Evolutionary conservation across 1,284 basidiomycete species (phyloP).

Genomic region (Cystobasidium slooffiae): DNA sequence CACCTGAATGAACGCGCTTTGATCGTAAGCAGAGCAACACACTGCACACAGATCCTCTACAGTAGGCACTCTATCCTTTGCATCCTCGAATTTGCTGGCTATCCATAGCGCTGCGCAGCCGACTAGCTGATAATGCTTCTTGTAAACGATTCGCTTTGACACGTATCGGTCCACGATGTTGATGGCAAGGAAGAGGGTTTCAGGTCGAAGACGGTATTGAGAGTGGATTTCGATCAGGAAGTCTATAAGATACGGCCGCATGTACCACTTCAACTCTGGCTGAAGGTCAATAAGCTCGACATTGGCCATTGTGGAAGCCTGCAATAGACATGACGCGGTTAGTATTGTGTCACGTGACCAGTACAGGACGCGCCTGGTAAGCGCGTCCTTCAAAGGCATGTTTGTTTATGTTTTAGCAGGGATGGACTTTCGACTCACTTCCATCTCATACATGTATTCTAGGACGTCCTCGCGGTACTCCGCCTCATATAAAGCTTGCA

Average conservation of each 20-base stretch:
- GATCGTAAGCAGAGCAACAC: conserved; percentile 60
- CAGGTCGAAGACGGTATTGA: conserved; percentile 91
- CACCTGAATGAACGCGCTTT: conserved; percentile 52
- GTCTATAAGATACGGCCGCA: conserved; percentile 99
- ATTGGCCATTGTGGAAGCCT: conserved; percentile 85
- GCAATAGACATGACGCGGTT: conserved; percentile 20
- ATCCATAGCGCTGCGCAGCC: conserved; percentile 97
- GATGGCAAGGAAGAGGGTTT: conserved; percentile 96
- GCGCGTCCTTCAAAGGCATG: conserved; percentile 1
- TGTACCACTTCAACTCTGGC: conserved; percentile 69
- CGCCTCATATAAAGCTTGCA: conserved; percentile 68
- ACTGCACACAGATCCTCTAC: conserved; percentile 91
- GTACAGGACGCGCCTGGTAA: background rate
- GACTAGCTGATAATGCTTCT: conserved; percentile 99
- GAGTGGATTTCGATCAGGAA: conserved; percentile 99
- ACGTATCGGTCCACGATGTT: conserved; percentile 99
- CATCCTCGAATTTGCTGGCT: conserved; percentile 96
- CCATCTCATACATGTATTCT: conserved; percentile 94
- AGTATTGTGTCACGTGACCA: conserved; percentile 20
- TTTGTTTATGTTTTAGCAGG: conserved; percentile 4
- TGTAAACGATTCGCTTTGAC: conserved; percentile 95
- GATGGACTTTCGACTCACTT: conserved; percentile 68
- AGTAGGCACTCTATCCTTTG: conserved; percentile 95
- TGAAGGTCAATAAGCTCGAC: conserved; percentile 97
- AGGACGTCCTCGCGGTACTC: conserved; percentile 94